These are phyloP conservation scores for Carpinus fangiana DNA, from an alignment of 306 rosid genomes.

Conservation along the genomic window DNA sequence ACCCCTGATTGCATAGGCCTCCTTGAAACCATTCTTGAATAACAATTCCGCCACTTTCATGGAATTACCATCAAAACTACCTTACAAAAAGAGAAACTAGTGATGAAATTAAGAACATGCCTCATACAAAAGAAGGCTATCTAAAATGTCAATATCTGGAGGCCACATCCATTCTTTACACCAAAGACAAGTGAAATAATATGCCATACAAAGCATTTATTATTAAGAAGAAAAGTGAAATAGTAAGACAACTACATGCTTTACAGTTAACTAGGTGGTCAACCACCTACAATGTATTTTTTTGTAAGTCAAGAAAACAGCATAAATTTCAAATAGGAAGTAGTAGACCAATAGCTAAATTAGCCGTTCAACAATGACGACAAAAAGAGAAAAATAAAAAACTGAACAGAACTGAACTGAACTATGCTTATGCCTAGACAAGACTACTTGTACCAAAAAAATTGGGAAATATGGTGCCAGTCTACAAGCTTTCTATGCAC, in stretches of 20 bases:
- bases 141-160: not conserved
- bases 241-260: not conserved
- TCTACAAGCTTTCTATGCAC: not conserved
- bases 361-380: not conserved
- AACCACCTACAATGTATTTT: not conserved
- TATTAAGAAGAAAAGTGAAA: not conserved
- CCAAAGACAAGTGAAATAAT: not conserved
- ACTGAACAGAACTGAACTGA: not conserved
- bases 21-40: slow-evolving; percentile 89
- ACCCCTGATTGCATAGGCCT: slow-evolving; percentile 82
- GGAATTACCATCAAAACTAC: slow-evolving; percentile 94
- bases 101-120: slow-evolving; percentile 29
- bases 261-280: not conserved
- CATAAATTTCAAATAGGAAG: not conserved
- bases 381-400: not conserved
- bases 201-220: not conserved
- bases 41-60: slow-evolving; percentile 82
- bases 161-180: not conserved
- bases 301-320: not conserved
- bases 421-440: not conserved
- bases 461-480: not conserved
- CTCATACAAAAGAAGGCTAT: slow-evolving; percentile 11
- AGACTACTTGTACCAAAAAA: not conserved
- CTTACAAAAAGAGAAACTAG: slow-evolving; percentile 62
- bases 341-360: not conserved